A percentile compares a stretch with the other conserved stretches of the same genome.
Conservation (phyloP, 352 stramenopile species). For the Globisporangium mamillatum region DNA sequence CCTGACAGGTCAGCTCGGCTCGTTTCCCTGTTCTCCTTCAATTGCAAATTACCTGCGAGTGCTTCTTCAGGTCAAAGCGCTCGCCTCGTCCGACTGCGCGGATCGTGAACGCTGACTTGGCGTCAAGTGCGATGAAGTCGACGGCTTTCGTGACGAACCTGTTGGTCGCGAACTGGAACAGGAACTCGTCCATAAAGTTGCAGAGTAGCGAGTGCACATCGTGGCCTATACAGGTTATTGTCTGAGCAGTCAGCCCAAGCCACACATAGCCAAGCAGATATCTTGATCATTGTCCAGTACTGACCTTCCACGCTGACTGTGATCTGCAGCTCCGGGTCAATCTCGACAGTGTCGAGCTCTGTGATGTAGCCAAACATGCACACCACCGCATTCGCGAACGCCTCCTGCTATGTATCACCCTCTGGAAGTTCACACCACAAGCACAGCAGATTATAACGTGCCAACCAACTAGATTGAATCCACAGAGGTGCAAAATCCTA, state of each 20-base stretch:
- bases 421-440: neutral
- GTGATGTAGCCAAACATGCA: conserved; percentile 1
- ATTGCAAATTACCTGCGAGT: neutral
- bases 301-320: neutral
- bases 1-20: neutral
- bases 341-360: neutral
- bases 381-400: neutral
- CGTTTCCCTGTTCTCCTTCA: neutral
- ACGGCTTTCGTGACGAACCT: neutral
- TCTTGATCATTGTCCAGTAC: neutral
- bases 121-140: neutral
- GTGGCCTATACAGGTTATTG: conserved; percentile 21
- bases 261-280: neutral
- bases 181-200: conserved; percentile 8
- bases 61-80: neutral
- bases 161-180: neutral
- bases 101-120: neutral
- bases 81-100: neutral
- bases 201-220: conserved; percentile 61
- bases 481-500: neutral
- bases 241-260: neutral
- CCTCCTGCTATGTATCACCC: neutral
- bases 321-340: neutral
- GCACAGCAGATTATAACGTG: neutral
- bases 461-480: neutral